phyloP scores from a whole-genome alignment of 805 yeast genomes.

The Groenewaldozyma tartarivorans region DNA sequence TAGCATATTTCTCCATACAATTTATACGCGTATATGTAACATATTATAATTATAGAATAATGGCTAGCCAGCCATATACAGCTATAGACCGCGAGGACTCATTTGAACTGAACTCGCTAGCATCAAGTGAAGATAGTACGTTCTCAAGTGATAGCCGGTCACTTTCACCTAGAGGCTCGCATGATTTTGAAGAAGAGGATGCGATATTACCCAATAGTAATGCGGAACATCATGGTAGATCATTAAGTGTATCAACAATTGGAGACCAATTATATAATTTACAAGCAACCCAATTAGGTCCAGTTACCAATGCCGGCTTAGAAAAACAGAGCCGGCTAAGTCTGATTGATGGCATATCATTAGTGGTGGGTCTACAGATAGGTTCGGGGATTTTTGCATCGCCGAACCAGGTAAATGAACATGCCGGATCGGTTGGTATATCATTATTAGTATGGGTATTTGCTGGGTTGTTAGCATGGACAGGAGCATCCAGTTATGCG shows the following conservation, averaged over 20 bases:
- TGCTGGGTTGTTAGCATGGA: slow-evolving; percentile 34
- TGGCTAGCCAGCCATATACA: no score
- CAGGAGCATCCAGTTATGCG: slow-evolving; percentile 35
- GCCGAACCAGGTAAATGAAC: slow-evolving; percentile 30
- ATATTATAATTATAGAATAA: no score
- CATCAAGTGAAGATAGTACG: slow-evolving; percentile 20
- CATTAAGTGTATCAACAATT: slow-evolving; percentile 19
- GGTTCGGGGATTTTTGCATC: slow-evolving; percentile 37
- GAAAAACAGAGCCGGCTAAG: slow-evolving; percentile 24
- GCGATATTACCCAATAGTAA: not conserved
- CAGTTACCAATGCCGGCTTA: slow-evolving; percentile 10
- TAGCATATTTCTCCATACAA: no score
- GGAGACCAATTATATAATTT: slow-evolving; percentile 22
- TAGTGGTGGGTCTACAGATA: slow-evolving; percentile 35
- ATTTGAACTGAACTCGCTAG: slow-evolving; percentile 26
- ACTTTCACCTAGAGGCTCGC: slow-evolving; percentile 18
- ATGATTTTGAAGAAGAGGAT: slow-evolving; percentile 8
- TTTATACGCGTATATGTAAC: no score
- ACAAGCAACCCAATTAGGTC: slow-evolving; percentile 17
- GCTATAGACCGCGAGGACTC: slow-evolving; percentile 23
- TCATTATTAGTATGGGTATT: slow-evolving; percentile 30
- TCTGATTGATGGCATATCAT: slow-evolving; percentile 28
- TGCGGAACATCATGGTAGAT: slow-evolving; percentile 10
- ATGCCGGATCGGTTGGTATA: slow-evolving; percentile 31
- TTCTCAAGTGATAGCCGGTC: no score